Base-by-base conservation (phyloP, 2,329 filamentous ascomycete species). In the Penicillium sp. region DNA sequence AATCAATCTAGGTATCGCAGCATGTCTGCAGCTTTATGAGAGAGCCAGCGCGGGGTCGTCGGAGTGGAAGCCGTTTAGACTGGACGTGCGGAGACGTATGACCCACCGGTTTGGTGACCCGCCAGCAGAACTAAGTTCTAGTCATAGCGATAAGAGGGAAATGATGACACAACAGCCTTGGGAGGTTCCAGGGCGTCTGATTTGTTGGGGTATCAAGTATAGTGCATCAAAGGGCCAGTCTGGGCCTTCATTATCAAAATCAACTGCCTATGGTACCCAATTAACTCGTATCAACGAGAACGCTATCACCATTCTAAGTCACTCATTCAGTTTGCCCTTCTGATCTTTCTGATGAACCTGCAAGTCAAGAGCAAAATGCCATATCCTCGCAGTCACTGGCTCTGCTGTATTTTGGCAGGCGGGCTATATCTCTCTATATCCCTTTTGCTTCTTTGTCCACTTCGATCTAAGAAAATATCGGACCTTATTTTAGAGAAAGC, bases 401-500 rank as follows among this genome's bases (percentile, higher is more conserved):
- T 65, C 66, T 7, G 49, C 53, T 26, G 55, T 47, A 8, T 59
- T 60, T 50, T 70, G 69, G 29, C 64, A 52, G 6, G 80, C 79
- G 0, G 81, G 81, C 80, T 79, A 83, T 41, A 83, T 80, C 64
- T 83, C 76, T 30, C 64, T 58, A 7, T 72, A 73, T 0, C 63
- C 71, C 9, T 68, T 70, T 53, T 74, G 69, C 61, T 84, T 80
- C 24, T 69, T 68, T 46, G 74, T 66, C 17, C 57, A 70, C 59
- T 84, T 80, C 27, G 71, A 69, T 43, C 69, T 70, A 15, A 84
- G 67, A 9, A 77, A 58, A 40, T 79, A 74, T 7, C 80, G 76
- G 29, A 83, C 78, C 3, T 68, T 66, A 17, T 75, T 76, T 69
- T 84, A 80, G 73, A 84, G 84, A 80, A 0, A 84, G 68, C 0